phyloP scores from a whole-genome alignment of 2,329 filamentous ascomycete species.

The Albophoma yamanashiensis region DNA sequence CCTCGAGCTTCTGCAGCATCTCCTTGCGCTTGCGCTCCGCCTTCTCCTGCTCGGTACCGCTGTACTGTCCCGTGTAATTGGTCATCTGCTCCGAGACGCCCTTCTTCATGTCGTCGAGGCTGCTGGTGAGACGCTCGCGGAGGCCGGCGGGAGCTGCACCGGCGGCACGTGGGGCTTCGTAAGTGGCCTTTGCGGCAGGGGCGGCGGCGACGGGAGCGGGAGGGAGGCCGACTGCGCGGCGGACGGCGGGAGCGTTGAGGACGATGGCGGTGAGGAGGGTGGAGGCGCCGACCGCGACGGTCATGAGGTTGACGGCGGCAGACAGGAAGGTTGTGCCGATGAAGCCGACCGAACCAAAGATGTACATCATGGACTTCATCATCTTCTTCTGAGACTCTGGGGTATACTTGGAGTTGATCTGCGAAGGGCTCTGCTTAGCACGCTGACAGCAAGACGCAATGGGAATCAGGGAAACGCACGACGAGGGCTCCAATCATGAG shows the following conservation, averaged over 20 bases:
- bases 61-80: conserved; percentile 22
- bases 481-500: conserved; percentile 48
- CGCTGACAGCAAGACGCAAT: too few species aligned
- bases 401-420: conserved; percentile 25
- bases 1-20: conserved; percentile 22
- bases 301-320: conserved; percentile 38
- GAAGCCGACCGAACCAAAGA: conserved; percentile 33
- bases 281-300: conserved; percentile 27
- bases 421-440: neutral
- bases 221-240: conserved; percentile 26
- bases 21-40: conserved; percentile 24
- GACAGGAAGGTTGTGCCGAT: conserved; percentile 35
- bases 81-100: conserved; percentile 21
- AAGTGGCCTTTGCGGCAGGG: conserved; percentile 12
- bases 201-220: conserved; percentile 14
- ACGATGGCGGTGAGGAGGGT: conserved; percentile 24
- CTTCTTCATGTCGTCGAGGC: conserved; percentile 26
- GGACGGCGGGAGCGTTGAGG: conserved; percentile 26
- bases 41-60: conserved; percentile 20
- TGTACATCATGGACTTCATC: conserved; percentile 29
- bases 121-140: conserved; percentile 19
- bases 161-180: conserved; percentile 22
- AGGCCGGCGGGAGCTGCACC: conserved; percentile 8
- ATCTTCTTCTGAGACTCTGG: conserved; percentile 22
- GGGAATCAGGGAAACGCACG: conserved; percentile 18